Evolutionary conservation across 148 eudicot genomes (phyloP).

Genomic region (Spergularia bocconei): DNA sequence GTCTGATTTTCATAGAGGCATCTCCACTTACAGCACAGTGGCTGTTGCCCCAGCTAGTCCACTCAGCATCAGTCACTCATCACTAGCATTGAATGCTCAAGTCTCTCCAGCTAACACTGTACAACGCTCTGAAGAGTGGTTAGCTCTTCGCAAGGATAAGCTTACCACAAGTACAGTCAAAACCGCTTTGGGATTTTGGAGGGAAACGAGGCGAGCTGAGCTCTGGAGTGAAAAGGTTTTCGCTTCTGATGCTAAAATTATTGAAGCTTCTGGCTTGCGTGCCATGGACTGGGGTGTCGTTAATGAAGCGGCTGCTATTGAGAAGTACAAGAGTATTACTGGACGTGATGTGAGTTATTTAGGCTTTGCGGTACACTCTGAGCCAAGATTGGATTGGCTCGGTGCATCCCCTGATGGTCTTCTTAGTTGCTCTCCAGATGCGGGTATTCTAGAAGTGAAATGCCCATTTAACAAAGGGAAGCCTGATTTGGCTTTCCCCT

Average conservation of each 20-base stretch:
- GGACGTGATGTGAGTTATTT: slow-evolving; percentile 61
- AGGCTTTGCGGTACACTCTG: slow-evolving; percentile 76
- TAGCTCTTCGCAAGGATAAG: slow-evolving; percentile 80
- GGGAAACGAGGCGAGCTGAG: slow-evolving; percentile 69
- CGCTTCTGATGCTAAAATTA: slow-evolving; percentile 21
- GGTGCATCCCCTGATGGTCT: slow-evolving; percentile 98
- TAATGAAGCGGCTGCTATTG: slow-evolving; percentile 68
- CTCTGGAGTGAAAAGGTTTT: slow-evolving; percentile 90
- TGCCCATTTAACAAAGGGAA: slow-evolving; percentile 77
- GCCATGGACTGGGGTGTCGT: slow-evolving; percentile 94
- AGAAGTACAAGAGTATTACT: slow-evolving; percentile 73
- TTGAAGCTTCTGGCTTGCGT: slow-evolving; percentile 26
- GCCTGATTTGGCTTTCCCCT: slow-evolving; percentile 73
- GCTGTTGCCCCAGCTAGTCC: slow-evolving; percentile 26
- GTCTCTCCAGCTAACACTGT: slow-evolving; percentile 48
- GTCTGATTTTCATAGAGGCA: slow-evolving; percentile 32
- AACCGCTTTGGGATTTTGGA: slow-evolving; percentile 88
- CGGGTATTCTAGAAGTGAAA: slow-evolving; percentile 88
- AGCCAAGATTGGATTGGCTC: slow-evolving; percentile 61
- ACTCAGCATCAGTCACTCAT: slow-evolving; percentile 21
- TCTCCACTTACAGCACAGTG: slow-evolving; percentile 39
- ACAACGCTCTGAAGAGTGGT: slow-evolving; percentile 90
- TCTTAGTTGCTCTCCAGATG: slow-evolving; percentile 52
- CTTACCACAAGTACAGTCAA: slow-evolving; percentile 86
- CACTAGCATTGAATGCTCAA: slow-evolving; percentile 33